Evolutionary conservation across 1,284 basidiomycete genomes (phyloP).

Genomic region (Lignosus rhinocerotis): DNA sequence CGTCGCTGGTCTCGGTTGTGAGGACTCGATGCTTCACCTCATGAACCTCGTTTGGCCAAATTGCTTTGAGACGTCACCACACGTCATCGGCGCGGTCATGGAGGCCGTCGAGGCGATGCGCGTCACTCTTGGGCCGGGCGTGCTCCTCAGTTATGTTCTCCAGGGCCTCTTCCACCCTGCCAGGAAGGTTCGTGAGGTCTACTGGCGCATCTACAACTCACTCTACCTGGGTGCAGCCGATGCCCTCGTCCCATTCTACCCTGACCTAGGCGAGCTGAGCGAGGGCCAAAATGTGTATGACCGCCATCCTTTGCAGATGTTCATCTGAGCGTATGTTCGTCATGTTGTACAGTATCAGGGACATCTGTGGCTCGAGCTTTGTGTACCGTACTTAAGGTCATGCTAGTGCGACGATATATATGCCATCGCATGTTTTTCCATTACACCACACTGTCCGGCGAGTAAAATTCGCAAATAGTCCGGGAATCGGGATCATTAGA

Average conservation of each 20-base stretch:
- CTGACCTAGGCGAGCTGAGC: slow-evolving; percentile 83
- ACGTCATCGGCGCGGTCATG: slow-evolving; percentile 97
- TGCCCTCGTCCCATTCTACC: slow-evolving; percentile 93
- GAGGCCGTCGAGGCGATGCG: slow-evolving; percentile 97
- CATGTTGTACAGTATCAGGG: slow-evolving; percentile 17
- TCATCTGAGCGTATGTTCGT: slow-evolving; percentile 50
- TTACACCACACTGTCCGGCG: too few species aligned
- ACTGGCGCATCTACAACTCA: slow-evolving; percentile 93
- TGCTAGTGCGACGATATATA: not conserved
- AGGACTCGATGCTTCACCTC: slow-evolving; percentile 96
- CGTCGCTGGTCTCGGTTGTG: slow-evolving; percentile 95
- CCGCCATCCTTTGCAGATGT: slow-evolving; percentile 81
- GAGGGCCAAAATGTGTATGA: slow-evolving; percentile 90
- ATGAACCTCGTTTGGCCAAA: slow-evolving; percentile 99
- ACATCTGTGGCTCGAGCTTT: not conserved
- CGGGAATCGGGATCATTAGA: too few species aligned
- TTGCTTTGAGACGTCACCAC: slow-evolving; percentile 97
- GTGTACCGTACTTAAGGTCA: slow-evolving; percentile 7
- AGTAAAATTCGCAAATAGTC: too few species aligned
- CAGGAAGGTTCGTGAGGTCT: slow-evolving; percentile 93
- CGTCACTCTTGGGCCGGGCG: slow-evolving; percentile 91
- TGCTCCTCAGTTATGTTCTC: slow-evolving; percentile 88
- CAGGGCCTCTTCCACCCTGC: slow-evolving; percentile 96
- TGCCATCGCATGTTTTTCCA: too few species aligned
- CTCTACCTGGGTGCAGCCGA: slow-evolving; percentile 88